Evolutionary conservation across 2,329 filamentous ascomycete species (phyloP), one percentile per base, ranked within the genome.

Genomic region (Neonectria magnoliae): DNA sequence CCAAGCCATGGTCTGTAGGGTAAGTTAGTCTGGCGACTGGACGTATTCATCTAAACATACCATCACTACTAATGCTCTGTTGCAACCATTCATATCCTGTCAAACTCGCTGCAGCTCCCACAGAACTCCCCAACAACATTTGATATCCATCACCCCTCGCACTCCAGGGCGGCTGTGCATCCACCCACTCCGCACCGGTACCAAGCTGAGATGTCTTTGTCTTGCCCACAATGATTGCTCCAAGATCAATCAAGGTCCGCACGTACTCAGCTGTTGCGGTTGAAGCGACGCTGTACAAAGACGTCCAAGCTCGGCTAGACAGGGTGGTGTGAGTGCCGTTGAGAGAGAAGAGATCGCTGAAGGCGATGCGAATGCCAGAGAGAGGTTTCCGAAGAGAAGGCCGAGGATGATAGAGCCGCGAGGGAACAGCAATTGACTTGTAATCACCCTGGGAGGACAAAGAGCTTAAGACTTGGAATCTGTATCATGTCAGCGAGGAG

Each of bases 291-390:
- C 80, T 78, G 58, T 88, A 85, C 3, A 91, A 75, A 36, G 83
- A 77, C 22, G 83, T 83, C 81, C 85, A 91, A 2, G 88, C 84
- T 33, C 85, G 79, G 59, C 88, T 90, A 0, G 88, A 89, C 33
- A 85, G 80, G 1, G 82, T 82, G 0, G 86, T 89, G 13, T 81
- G 81, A 0, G 89, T 75, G 2, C 89, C 89, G n/a, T 73, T 66
- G 0, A 82, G 60, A 3, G 76, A 71, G 36, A 76, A 66, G 4
- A 72, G 66, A 38, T 83, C 80, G 18, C 75, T 73, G 11, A 82
- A 64, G 22, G 78, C 71, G 4, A 81, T 60, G 4, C 81, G 79
- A 16, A 75, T 60, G 16, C 81, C 81, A 14, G 75, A 79, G 8
- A 82, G 69, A 0, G 79, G 81, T 33, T 76, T 77, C 11, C 68